Conservation (phyloP, 2,329 filamentous ascomycete genomes). For the Colletotrichum musae region DNA sequence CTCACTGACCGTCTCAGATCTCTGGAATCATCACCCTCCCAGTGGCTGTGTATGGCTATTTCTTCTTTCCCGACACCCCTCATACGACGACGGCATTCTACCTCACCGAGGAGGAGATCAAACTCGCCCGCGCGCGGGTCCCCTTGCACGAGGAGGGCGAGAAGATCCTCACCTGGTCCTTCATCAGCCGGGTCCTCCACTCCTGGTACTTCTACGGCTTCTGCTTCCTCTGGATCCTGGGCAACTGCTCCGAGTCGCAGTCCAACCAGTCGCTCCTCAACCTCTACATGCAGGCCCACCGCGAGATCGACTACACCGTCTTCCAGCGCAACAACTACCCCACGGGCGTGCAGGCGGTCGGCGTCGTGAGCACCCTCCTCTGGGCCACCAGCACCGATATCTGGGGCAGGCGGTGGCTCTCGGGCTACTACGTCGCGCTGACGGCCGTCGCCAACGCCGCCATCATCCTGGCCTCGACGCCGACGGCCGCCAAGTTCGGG, state of each 20-base stretch:
- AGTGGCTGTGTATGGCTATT: slow-evolving; percentile 15
- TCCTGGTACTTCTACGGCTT: slow-evolving; percentile 25
- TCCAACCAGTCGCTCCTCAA: slow-evolving; percentile 24
- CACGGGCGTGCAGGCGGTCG: slow-evolving; percentile 19
- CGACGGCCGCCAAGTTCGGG: slow-evolving; percentile 15
- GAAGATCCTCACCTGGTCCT: slow-evolving; percentile 12
- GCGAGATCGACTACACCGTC: slow-evolving; percentile 6
- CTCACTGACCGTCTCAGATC: neutral
- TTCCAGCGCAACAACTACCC: slow-evolving; percentile 26
- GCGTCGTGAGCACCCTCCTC: slow-evolving; percentile 14
- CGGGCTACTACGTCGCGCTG: slow-evolving; percentile 12
- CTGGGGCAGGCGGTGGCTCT: slow-evolving; percentile 15
- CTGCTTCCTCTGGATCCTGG: slow-evolving; percentile 24
- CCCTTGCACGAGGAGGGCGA: slow-evolving; percentile 10
- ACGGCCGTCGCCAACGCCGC: slow-evolving; percentile 16
- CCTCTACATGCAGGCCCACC: slow-evolving; percentile 23
- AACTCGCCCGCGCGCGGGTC: slow-evolving; percentile 5
- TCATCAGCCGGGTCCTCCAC: neutral
- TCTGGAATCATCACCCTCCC: slow-evolving; percentile 26
- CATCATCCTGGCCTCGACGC: slow-evolving; percentile 13
- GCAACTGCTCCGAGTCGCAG: slow-evolving; percentile 19
- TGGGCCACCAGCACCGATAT: slow-evolving; percentile 18
- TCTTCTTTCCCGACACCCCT: slow-evolving; percentile 26
- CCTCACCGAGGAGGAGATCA: slow-evolving; percentile 22
- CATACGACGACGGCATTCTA: slow-evolving; percentile 15